These are phyloP conservation scores for Calonectria ilicicola DNA, from an alignment of 2,329 filamentous ascomycete genomes.

Conservation along the genomic window DNA sequence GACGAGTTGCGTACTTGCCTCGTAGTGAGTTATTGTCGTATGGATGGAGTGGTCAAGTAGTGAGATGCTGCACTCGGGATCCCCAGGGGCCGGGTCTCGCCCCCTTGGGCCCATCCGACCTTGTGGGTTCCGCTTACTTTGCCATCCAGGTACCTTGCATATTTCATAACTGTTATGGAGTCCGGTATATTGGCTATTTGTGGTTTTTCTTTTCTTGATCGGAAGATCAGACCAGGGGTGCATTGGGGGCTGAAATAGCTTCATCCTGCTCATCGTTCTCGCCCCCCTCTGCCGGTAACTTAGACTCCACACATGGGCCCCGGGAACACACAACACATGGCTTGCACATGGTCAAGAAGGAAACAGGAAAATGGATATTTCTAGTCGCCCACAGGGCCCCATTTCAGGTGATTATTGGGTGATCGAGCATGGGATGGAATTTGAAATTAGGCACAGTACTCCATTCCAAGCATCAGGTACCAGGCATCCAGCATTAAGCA, in stretches of 20 bases:
- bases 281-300: not conserved
- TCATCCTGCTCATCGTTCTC: not conserved
- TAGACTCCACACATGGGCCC: not conserved
- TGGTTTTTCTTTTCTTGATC: slow-evolving; percentile 10
- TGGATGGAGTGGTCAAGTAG: not conserved
- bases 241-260: slow-evolving; percentile 20
- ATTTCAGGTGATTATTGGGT: not conserved
- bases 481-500: slow-evolving; percentile 8
- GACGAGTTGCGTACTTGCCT: not conserved
- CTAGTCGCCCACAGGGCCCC: not conserved
- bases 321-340: slow-evolving; percentile 11
- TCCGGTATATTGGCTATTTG: not conserved
- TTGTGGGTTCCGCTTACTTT: slow-evolving; percentile 24
- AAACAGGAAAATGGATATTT: slow-evolving; percentile 22
- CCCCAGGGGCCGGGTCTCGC: slow-evolving; percentile 29
- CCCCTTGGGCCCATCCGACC: slow-evolving; percentile 5
- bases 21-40: not conserved
- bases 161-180: slow-evolving; percentile 7
- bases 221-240: slow-evolving; percentile 18
- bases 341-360: slow-evolving; percentile 11
- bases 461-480: not conserved
- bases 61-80: slow-evolving; percentile 13
- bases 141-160: slow-evolving; percentile 22
- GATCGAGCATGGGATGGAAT: slow-evolving; percentile 1
- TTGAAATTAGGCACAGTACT: slow-evolving; percentile 8